Evolutionary conservation across 2,329 filamentous ascomycete genomes (phyloP), one percentile per base, ranked within the genome.

Genomic region (Pseudonectria buxi): DNA sequence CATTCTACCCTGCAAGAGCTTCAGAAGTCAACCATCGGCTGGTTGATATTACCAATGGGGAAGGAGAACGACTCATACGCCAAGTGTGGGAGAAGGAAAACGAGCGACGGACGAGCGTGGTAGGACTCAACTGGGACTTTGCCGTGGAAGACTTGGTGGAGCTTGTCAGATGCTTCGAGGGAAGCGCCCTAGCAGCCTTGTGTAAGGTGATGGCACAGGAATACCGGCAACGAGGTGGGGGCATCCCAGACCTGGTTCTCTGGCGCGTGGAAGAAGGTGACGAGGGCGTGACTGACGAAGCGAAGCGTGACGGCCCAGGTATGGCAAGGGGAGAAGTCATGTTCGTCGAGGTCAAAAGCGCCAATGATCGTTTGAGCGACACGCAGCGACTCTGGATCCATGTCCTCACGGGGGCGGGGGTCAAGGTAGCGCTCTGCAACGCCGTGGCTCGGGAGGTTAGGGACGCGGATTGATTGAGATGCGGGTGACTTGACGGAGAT

Each of bases 371-470:
- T 26, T 67, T 98, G 53, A 96, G 90, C 61, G 92, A 98, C 67
- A 94, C 89, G 13, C 92, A 98, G 65, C 71, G 92, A 49, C 72
- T 98, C 47, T 98, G 92, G 92, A 95, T 96, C 52, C 86, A 96
- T 68, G 87, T 95, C 7, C 71, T 98, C 35, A 83, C 81, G 7
- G 81, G 83, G 2, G 88, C 89, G 2, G 90, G 92, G 3, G 74
- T 96, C 26, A 76, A 73, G 47, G 90, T 96, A 18, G 89, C 94
- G 50, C 68, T 96, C 45, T 94, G 76, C 54, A 76, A 79, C 56
- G 77, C 76, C 10, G 61, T 75, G 26, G 74, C 74, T 26, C 70
- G 59, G 44, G 69, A 77, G 50, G 64, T 74, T 18, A 62, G 62
- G 40, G 58, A 65, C 31, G 53, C 66, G 45, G 60, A 58, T 37